phyloP scores from a whole-genome alignment of 306 rosid genomes.

The Cucurbita pepo region DNA sequence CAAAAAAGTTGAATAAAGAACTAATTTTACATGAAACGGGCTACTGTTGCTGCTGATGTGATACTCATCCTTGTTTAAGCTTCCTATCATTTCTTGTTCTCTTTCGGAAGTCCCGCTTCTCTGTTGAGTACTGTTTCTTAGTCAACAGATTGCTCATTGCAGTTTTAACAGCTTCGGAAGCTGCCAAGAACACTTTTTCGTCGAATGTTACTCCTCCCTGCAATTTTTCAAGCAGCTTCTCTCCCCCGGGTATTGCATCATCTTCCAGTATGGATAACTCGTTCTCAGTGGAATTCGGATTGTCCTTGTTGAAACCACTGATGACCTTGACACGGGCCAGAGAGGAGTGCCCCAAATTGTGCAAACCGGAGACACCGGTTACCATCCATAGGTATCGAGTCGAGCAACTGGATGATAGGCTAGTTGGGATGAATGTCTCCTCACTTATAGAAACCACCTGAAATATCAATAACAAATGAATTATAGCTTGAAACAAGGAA shows the following conservation, averaged over 20 bases:
- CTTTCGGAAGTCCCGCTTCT: constrained; percentile 66
- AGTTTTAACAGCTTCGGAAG: constrained; percentile 77
- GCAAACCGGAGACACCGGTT: constrained; percentile 60
- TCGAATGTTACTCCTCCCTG: constrained; percentile 66
- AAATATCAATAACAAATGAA: background rate
- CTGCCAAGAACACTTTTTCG: constrained; percentile 39
- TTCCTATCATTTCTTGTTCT: constrained; percentile 82
- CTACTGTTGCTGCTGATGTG: background rate
- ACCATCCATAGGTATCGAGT: constrained; percentile 65
- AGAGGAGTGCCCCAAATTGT: constrained; percentile 25
- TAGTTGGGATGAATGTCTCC: constrained; percentile 68
- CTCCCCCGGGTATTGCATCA: constrained; percentile 47
- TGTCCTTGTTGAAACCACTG: constrained; percentile 23
- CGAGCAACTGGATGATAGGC: constrained; percentile 31
- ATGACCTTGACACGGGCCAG: constrained; percentile 51
- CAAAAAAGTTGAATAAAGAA: background rate
- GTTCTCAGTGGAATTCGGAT: constrained; percentile 6
- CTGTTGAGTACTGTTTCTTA: constrained; percentile 69
- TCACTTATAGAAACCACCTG: constrained; percentile 59
- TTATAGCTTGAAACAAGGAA: background rate
- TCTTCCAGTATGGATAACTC: constrained; percentile 35
- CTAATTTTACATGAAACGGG: background rate
- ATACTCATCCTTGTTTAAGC: constrained; percentile 19
- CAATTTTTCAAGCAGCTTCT: constrained; percentile 46
- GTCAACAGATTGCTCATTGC: constrained; percentile 73